Percentiles rank a stretch among this genome's conserved stretches.
Conservation (phyloP, 345 rosid genomes). For the Aquilaria malaccensis region DNA sequence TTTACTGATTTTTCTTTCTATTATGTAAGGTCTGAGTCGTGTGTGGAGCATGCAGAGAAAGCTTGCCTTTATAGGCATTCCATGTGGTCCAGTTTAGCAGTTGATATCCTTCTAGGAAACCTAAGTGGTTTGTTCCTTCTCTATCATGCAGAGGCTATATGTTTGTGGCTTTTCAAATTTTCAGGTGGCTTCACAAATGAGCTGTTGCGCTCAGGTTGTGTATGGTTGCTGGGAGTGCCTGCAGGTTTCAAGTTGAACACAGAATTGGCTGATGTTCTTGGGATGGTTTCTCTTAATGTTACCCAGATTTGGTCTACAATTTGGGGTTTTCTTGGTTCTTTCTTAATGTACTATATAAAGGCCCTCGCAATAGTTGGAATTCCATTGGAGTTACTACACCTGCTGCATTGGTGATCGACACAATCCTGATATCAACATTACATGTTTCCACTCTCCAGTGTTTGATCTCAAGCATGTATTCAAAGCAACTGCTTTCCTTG, state of each 20-base stretch:
- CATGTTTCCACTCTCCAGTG: conserved; percentile 74
- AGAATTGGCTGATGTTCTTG: conserved; percentile 77
- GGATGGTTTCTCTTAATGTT: conserved; percentile 72
- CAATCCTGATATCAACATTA: conserved; percentile 41
- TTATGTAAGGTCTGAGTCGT: conserved; percentile 51
- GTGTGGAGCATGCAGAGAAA: conserved; percentile 78
- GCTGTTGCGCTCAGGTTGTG: conserved; percentile 81
- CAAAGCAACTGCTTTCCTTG: conserved; percentile 66
- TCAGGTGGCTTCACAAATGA: conserved; percentile 57
- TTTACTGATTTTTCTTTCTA: conserved; percentile 2
- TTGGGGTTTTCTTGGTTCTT: conserved; percentile 49
- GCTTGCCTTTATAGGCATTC: conserved; percentile 72
- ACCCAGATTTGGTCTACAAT: conserved; percentile 93
- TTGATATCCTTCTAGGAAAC: conserved; percentile 74
- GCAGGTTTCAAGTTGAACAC: conserved; percentile 94
- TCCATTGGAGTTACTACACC: conserved; percentile 62
- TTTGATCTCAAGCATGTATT: conserved; percentile 63
- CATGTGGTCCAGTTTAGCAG: conserved; percentile 71
- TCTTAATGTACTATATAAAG: conserved; percentile 46
- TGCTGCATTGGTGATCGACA: conserved; percentile 66
- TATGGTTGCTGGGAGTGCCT: conserved; percentile 99
- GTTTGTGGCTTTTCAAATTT: conserved; percentile 41
- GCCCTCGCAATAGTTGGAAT: conserved; percentile 62
- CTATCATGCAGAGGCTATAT: conserved; percentile 40
- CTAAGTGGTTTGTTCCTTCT: conserved; percentile 54